Base-by-base conservation (phyloP, 2,329 filamentous ascomycete species). In the Paracamarosporium sp. region DNA sequence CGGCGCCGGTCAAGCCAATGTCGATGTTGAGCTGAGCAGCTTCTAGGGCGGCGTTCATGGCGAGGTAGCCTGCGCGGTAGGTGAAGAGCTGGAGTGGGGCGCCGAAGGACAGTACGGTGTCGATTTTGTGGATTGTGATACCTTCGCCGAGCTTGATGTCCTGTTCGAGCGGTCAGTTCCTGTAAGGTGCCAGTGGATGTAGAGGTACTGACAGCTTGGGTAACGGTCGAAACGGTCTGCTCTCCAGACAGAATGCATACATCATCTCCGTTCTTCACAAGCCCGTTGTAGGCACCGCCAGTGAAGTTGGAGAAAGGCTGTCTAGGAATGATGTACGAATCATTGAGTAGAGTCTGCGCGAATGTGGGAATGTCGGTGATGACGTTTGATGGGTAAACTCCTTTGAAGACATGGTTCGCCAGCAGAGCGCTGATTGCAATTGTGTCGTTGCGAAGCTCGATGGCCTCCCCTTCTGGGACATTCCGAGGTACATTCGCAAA, bases 331-430 rank as follows among this genome's bases (percentile, higher is more conserved):
- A 67, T 59, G 43, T 79, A 77, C 12, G 78, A 63, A 57, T 83
- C 79, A n/a, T 77, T 80, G 43, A 88, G 75, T 12, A 83, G 68
- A 1, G 81, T 83, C 28, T 78, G 78, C 2, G 78, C 65, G 64
- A 85, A 84, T 0, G 69, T 71, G 4, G 79, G 75, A 28, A 72
- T 75, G 12, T 71, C 62, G 11, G 64, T 75, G 41, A 79, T 73
- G 4, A 75, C 69, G 13, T 65, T 65, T 0, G 78, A 70, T 3
- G 64, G 69, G 57, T 83, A 81, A 0, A 78, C 79, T 27, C 84
- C 85, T 52, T 83, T 80, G 22, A 88, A 73, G 31, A 86, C 79
- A 68, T 88, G 85, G 67, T 88, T 88, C 44, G 72, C 76, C 11
- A 88, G 74, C 31, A 87, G 72, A 11, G 81, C 82, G 44, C 72